Evolutionary conservation across 306 rosid genomes (phyloP).

Genomic region (Psophocarpus tetragonolobus): DNA sequence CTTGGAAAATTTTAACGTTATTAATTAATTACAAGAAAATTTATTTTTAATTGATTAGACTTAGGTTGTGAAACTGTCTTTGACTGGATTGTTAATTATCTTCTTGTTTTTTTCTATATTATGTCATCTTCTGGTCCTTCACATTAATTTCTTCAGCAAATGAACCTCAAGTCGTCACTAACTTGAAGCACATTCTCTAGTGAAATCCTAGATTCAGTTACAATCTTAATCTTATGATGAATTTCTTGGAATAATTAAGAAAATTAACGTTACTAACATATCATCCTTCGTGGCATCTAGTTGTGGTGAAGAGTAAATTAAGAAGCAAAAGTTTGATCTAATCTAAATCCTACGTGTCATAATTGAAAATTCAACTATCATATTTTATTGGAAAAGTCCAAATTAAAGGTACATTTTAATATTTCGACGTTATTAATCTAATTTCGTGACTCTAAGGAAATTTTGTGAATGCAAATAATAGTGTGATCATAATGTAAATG

Average conservation of each 20-base stretch:
- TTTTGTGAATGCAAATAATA: no score
- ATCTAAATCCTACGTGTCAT: conserved; percentile 9
- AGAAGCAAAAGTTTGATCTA: background rate
- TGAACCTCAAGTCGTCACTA: background rate
- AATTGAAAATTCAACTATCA: background rate
- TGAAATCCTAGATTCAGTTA: background rate
- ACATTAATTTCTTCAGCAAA: background rate
- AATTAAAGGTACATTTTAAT: no score
- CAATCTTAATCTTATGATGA: background rate
- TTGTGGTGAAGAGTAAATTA: background rate
- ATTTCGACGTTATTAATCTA: no score
- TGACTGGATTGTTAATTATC: background rate
- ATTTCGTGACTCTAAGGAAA: no score
- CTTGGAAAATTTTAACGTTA: background rate
- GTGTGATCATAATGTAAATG: no score
- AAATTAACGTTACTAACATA: background rate
- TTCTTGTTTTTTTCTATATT: no score
- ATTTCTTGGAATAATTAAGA: background rate
- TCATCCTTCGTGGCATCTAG: background rate
- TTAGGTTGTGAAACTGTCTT: conserved; percentile 15
- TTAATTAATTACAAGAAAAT: background rate
- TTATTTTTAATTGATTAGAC: background rate
- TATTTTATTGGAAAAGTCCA: background rate
- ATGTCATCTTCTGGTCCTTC: background rate
- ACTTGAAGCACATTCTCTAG: background rate